Conservation (phyloP, 2,329 filamentous ascomycete species). For the Chaetomiaceae sp. region DNA sequence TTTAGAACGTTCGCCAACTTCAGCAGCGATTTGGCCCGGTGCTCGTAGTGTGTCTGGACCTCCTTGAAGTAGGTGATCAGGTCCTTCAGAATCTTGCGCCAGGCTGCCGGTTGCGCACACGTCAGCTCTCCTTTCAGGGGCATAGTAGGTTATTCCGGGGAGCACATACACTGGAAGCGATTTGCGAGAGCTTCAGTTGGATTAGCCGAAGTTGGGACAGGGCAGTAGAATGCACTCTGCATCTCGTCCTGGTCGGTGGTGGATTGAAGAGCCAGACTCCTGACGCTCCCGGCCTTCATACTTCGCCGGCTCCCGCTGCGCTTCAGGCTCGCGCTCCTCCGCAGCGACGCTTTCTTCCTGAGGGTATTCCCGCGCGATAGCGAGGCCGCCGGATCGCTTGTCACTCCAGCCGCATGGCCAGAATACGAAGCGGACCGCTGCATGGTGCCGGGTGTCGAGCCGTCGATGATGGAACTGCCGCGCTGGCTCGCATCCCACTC, state of each 20-base stretch:
- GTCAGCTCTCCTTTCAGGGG: constrained; percentile 9
- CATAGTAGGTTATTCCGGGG: neutral
- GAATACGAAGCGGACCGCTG: constrained; percentile 20
- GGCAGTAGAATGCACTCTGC: constrained; percentile 83
- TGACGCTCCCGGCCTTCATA: constrained; percentile 78
- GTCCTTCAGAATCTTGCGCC: constrained; percentile 93
- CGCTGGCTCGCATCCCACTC: constrained; percentile 65
- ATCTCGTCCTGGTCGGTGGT: constrained; percentile 60
- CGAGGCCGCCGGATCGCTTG: constrained; percentile 30
- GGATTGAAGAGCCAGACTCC: constrained; percentile 68
- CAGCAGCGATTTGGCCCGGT: constrained; percentile 70
- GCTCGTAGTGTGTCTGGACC: constrained; percentile 82
- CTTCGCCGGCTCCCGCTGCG: constrained; percentile 76
- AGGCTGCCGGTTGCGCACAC: constrained; percentile 50
- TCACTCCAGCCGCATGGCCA: constrained; percentile 45
- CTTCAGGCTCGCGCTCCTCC: constrained; percentile 65
- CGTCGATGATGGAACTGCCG: constrained; percentile 58
- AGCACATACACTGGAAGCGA: constrained; percentile 72
- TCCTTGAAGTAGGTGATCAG: constrained; percentile 91
- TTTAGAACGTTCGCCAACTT: constrained; percentile 81
- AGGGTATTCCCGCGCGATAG: constrained; percentile 61
- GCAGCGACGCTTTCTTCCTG: constrained; percentile 80
- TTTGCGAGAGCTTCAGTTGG: constrained; percentile 83
- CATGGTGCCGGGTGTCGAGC: constrained; percentile 28
- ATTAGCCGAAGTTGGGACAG: constrained; percentile 78